These are phyloP conservation scores for Ophiocordyceps australis DNA, from an alignment of 2,329 filamentous ascomycete genomes.

Conservation along the genomic window DNA sequence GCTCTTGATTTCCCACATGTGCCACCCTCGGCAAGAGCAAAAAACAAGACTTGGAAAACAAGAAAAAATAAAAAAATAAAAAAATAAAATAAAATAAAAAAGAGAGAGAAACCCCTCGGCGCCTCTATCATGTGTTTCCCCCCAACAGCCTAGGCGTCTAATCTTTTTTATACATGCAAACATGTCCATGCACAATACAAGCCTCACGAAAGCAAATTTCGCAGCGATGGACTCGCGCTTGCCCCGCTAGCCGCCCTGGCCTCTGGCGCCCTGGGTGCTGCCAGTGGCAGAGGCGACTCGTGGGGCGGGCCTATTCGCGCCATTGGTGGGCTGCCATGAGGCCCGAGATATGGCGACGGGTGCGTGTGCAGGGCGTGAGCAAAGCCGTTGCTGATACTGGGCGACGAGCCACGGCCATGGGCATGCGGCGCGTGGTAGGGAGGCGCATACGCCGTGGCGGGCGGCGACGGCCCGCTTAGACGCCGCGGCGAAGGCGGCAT, in stretches of 20 bases:
- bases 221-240: slow-evolving; percentile 58
- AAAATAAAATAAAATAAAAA: too few relatives aligned
- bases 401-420: slow-evolving; percentile 10
- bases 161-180: too few relatives aligned
- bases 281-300: slow-evolving; percentile 7
- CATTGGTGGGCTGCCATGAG: slow-evolving; percentile 26
- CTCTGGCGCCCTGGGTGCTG: slow-evolving; percentile 16
- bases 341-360: slow-evolving; percentile 20
- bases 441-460: slow-evolving; percentile 21
- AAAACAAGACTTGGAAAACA: too few relatives aligned
- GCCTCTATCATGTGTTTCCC: too few relatives aligned
- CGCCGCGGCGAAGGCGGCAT: slow-evolving; percentile 30
- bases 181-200: neutral
- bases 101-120: too few relatives aligned
- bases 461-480: slow-evolving; percentile 20
- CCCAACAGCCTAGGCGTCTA: too few relatives aligned
- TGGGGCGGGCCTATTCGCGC: slow-evolving; percentile 18
- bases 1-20: too few relatives aligned
- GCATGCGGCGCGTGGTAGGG: slow-evolving; percentile 12
- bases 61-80: too few relatives aligned
- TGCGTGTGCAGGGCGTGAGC: slow-evolving; percentile 23
- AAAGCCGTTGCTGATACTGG: slow-evolving; percentile 15
- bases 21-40: too few relatives aligned
- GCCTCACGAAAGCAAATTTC: slow-evolving; percentile 49
- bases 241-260: slow-evolving; percentile 40